A percentile compares a stretch with the other conserved stretches of the same genome.
phyloP scores from a whole-genome alignment of 345 rosid species.

The Carallia brachiata region DNA sequence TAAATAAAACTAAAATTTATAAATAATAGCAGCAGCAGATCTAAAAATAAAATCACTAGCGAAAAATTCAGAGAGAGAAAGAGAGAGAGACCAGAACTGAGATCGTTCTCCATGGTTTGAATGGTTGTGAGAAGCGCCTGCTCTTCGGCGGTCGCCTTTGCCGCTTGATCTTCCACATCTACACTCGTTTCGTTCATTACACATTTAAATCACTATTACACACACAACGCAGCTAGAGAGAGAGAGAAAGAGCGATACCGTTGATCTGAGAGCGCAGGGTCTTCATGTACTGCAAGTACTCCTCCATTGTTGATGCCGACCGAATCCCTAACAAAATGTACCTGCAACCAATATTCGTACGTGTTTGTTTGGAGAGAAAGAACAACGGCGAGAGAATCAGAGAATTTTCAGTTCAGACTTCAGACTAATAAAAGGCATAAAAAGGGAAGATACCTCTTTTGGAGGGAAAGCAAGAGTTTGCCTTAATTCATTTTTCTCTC shows the following conservation, averaged over 20 bases:
- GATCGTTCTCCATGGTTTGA: conserved; percentile 55
- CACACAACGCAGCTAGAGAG: not conserved
- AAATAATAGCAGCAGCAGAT: not conserved
- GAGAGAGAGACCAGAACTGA: conserved; percentile 36
- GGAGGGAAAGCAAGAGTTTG: too few relatives aligned
- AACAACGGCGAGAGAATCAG: too few relatives aligned
- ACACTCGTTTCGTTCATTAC: not conserved
- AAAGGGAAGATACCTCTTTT: too few relatives aligned
- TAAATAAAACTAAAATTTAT: not conserved
- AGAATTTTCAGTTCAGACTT: too few relatives aligned
- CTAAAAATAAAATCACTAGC: not conserved
- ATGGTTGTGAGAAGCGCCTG: conserved; percentile 54
- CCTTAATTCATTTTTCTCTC: too few relatives aligned
- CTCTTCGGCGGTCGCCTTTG: conserved; percentile 67
- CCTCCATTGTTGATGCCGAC: conserved; percentile 53
- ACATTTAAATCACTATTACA: not conserved
- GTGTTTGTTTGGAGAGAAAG: too few relatives aligned
- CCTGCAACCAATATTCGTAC: too few relatives aligned
- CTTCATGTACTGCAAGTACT: conserved; percentile 74
- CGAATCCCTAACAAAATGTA: not conserved
- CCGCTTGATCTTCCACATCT: conserved; percentile 85
- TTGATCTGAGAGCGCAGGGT: conserved; percentile 77
- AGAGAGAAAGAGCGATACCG: conserved; percentile 33
- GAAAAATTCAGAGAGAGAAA: not conserved
- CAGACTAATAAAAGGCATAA: too few relatives aligned